Conservation (phyloP, 495 filamentous ascomycete genomes). For the Entonaema liquescens region DNA sequence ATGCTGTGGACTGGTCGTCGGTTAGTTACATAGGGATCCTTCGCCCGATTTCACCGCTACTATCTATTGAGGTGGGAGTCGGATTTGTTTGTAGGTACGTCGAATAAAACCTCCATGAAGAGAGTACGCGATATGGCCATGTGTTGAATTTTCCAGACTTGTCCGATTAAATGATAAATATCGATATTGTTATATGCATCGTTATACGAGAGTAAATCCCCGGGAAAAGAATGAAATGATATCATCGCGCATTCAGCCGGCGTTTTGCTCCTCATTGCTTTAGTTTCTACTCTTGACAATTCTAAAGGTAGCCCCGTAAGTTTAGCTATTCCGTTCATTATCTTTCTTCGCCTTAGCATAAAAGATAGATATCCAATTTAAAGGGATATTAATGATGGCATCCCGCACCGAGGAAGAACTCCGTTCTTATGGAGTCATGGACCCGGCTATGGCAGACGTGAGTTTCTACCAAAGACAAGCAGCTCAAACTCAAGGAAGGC, state of each 20-base stretch:
- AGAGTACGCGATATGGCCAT: neutral
- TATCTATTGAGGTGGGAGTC: neutral
- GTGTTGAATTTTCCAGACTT: neutral
- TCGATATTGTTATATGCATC: neutral
- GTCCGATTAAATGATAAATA: neutral
- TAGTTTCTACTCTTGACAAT: neutral
- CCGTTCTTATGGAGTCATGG: conserved; percentile 46
- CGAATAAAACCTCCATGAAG: neutral
- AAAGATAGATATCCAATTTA: neutral
- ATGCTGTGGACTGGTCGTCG: neutral
- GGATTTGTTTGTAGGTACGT: neutral
- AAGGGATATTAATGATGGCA: conserved; percentile 13
- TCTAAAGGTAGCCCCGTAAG: neutral
- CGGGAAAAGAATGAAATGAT: neutral
- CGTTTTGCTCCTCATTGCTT: neutral
- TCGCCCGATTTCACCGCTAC: neutral
- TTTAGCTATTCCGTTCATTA: neutral
- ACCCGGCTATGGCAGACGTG: conserved; percentile 50
- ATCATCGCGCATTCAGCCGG: neutral
- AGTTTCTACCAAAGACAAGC: neutral
- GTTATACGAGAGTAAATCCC: neutral
- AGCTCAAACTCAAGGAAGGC: neutral
- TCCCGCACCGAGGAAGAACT: conserved; percentile 45
- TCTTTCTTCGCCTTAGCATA: neutral
- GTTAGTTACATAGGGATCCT: neutral